Evolutionary conservation across 495 filamentous ascomycete species (phyloP).

Genomic region (Darksidea phi): DNA sequence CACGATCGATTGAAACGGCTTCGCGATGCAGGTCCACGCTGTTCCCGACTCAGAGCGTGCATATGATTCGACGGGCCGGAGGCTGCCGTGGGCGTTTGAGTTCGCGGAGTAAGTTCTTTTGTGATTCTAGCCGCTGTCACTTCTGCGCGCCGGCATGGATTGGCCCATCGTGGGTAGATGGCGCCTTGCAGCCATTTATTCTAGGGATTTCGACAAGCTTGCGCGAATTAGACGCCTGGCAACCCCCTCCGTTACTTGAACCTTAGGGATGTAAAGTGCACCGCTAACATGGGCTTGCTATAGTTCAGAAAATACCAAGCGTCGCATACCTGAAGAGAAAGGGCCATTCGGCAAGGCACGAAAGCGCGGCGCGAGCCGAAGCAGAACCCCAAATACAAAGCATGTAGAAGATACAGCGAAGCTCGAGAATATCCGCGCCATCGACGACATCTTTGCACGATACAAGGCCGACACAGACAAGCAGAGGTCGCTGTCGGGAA

Average conservation of each 20-base stretch:
- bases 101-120: constrained; percentile 55
- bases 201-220: too few species aligned
- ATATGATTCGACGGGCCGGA: constrained; percentile 58
- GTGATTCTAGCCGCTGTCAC: neutral
- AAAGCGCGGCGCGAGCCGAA: constrained; percentile 51
- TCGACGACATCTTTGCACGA: constrained; percentile 37
- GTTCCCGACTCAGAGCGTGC: constrained; percentile 66
- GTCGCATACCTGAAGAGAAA: constrained; percentile 58
- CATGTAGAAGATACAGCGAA: constrained; percentile 55
- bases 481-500: constrained; percentile 17
- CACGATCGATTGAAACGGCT: neutral
- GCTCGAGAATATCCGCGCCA: constrained; percentile 41
- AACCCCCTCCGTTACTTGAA: too few species aligned
- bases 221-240: too few species aligned
- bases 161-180: constrained; percentile 5
- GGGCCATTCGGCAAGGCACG: constrained; percentile 60
- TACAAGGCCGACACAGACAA: constrained; percentile 18
- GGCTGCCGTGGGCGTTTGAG: constrained; percentile 61
- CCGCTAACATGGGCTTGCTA: neutral
- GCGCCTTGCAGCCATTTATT: too few species aligned
- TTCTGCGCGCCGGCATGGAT: constrained; percentile 4
- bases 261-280: neutral
- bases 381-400: constrained; percentile 59
- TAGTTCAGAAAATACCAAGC: constrained; percentile 46
- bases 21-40: constrained; percentile 61